Percentiles rank a stretch among this genome's conserved stretches.
These are phyloP conservation scores for Trametes versicolor DNA, from an alignment of 1,284 basidiomycete genomes.

Conservation along the genomic window DNA sequence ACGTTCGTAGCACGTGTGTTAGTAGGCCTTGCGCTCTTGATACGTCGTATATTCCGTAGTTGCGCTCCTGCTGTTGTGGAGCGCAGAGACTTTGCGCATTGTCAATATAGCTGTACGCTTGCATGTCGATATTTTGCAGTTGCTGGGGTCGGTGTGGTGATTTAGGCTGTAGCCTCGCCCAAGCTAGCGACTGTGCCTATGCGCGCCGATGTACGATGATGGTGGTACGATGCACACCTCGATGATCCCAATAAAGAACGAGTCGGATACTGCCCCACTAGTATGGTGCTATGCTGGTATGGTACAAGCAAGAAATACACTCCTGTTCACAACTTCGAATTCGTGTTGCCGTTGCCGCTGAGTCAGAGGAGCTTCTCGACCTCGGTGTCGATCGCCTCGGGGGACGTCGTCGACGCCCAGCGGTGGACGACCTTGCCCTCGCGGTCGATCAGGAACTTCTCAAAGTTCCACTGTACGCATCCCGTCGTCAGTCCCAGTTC, in stretches of 20 bases:
- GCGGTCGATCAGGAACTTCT: conserved; percentile 78
- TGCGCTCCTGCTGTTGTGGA: background rate
- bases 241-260: background rate
- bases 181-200: too few relatives aligned
- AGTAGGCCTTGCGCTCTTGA: background rate
- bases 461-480: conserved; percentile 76
- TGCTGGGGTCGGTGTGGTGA: too few relatives aligned
- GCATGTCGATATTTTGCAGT: background rate
- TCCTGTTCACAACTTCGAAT: conserved; percentile 12
- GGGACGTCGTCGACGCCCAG: conserved; percentile 84
- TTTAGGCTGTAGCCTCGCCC: too few relatives aligned
- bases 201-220: too few relatives aligned
- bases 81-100: conserved; percentile 1
- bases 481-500: background rate
- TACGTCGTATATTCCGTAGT: background rate
- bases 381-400: conserved; percentile 70
- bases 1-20: conserved; percentile 11
- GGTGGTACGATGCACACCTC: too few relatives aligned
- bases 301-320: conserved; percentile 5
- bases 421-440: conserved; percentile 80
- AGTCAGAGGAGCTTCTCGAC: conserved; percentile 67
- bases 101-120: conserved; percentile 14
- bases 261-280: background rate
- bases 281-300: background rate
- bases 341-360: background rate